Base-by-base conservation (phyloP, 768 basidiomycete species). In the Russula virescens region DNA sequence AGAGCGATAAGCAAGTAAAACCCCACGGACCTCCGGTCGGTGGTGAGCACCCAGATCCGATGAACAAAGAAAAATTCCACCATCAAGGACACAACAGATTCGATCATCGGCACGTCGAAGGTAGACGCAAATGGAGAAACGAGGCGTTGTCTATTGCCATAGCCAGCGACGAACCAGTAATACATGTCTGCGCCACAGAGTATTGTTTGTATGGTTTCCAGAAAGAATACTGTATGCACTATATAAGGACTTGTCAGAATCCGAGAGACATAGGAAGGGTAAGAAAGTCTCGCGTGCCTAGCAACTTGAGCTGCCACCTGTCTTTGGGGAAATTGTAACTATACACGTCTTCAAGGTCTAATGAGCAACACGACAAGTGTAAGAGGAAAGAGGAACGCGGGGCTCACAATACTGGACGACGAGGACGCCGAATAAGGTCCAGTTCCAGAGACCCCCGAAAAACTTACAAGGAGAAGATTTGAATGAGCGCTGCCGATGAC, bases 121-220 rank as follows among this genome's bases (percentile, higher is more conserved):
- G 69, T 54, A 5, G 67, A 65, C 11, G 68, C 59, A 31, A 66
- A 57, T 1, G 69, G 58, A 11, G 60, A 38, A 5, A 50, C 51
- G 5, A 74, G 67, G 26, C 62, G 59, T 0, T n/a, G 42, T 26
- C 73, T 45, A 54, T 74, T 64, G 1, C 73, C 74, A 40, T 69
- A 74, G 21, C 72, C 71, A 2, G 68, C 46, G 21, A 47, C 69
- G 60, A 69, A 74, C 69, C 70, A 71, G 58, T 70, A 69, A 49
- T 67, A 70, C 10, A 66, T 57, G 61, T 74, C 73, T 1, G 63
- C 69, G 23, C 68, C 69, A 43, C 48, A 66, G 40, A 74, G 64
- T 5, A 51, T 58, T 14, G 68, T 66, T 62, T 74, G 74, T 8
- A 68, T 16, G 0, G 68, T 63, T 61, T 73, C 72, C 19, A 69